phyloP scores from a whole-genome alignment of 2,329 filamentous ascomycete genomes.

The Fusarium sororula region DNA sequence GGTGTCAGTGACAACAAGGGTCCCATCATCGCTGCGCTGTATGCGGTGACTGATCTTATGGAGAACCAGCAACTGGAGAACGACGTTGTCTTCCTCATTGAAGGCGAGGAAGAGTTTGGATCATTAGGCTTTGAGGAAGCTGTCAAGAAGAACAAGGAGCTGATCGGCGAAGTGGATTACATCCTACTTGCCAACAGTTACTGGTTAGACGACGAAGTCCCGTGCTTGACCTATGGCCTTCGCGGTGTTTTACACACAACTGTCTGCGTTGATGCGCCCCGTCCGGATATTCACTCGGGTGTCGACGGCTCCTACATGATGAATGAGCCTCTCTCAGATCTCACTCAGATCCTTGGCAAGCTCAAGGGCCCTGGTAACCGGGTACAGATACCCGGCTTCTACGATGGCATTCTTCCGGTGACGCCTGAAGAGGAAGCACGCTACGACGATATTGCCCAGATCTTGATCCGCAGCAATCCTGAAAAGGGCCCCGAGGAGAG shows the following conservation, averaged over 20 bases:
- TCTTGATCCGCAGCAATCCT: conserved; percentile 77
- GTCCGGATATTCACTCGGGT: conserved; percentile 92
- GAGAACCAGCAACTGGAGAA: conserved; percentile 85
- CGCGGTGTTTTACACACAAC: conserved; percentile 94
- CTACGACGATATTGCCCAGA: conserved; percentile 84
- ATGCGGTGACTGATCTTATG: conserved; percentile 88
- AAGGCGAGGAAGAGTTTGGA: conserved; percentile 95
- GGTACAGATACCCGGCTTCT: conserved; percentile 88
- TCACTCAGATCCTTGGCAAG: conserved; percentile 83
- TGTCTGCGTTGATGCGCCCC: conserved; percentile 83
- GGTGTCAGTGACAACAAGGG: conserved; percentile 99
- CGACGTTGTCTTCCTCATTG: conserved; percentile 92
- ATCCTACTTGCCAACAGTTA: conserved; percentile 97
- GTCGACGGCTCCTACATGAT: conserved; percentile 94
- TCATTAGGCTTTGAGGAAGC: conserved; percentile 90
- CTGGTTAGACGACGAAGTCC: conserved; percentile 96
- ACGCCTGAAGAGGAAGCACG: conserved; percentile 79
- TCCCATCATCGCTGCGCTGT: conserved; percentile 91
- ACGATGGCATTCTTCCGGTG: conserved; percentile 81
- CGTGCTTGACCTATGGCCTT: conserved; percentile 93
- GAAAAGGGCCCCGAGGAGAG: conserved; percentile 66
- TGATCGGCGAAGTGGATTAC: conserved; percentile 92
- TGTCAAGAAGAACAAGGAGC: conserved; percentile 79
- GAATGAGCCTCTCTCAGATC: conserved; percentile 90
- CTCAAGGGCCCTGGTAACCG: conserved; percentile 83